These are phyloP conservation scores for Euphorbia lathyris DNA, from an alignment of 345 rosid species.

Conservation along the genomic window DNA sequence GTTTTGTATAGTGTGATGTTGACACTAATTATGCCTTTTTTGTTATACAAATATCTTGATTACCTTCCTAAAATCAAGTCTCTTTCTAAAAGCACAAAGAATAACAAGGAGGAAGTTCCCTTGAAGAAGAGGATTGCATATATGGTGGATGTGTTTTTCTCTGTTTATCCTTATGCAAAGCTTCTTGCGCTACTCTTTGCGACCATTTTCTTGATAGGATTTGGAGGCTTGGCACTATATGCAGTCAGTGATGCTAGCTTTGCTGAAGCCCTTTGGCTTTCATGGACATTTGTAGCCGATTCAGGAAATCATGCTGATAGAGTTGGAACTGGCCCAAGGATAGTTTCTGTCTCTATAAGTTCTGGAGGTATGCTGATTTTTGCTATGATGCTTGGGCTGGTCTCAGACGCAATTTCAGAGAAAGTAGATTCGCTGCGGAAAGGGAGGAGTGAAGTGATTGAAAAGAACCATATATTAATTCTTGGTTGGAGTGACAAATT, in stretches of 20 bases:
- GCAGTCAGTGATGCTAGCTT: conserved; percentile 79
- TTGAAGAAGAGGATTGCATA: conserved; percentile 89
- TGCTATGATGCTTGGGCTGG: conserved; percentile 95
- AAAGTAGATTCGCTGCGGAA: conserved; percentile 88
- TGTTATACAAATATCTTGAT: conserved; percentile 69
- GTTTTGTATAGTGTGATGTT: conserved; percentile 57
- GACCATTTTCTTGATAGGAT: conserved; percentile 69
- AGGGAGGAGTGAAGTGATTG: conserved; percentile 95
- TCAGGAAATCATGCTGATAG: conserved; percentile 89
- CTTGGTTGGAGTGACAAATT: conserved; percentile 97
- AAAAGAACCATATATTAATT: conserved; percentile 73
- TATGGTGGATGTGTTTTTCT: conserved; percentile 82
- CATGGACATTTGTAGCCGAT: conserved; percentile 93
- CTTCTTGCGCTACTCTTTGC: conserved; percentile 86
- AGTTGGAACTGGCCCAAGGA: conserved; percentile 69
- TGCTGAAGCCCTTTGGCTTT: conserved; percentile 85
- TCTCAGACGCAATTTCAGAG: conserved; percentile 88
- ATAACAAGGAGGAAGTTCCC: conserved; percentile 68
- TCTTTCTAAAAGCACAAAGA: conserved; percentile 41
- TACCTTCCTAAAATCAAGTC: conserved; percentile 56
- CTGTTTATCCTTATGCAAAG: conserved; percentile 86
- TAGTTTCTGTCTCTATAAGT: conserved; percentile 84
- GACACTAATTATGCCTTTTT: conserved; percentile 56
- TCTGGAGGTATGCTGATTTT: conserved; percentile 94
- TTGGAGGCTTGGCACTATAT: conserved; percentile 81